Evolutionary conservation across 208 protist species (phyloP).

Genomic region (Wallacemonas sp.): DNA sequence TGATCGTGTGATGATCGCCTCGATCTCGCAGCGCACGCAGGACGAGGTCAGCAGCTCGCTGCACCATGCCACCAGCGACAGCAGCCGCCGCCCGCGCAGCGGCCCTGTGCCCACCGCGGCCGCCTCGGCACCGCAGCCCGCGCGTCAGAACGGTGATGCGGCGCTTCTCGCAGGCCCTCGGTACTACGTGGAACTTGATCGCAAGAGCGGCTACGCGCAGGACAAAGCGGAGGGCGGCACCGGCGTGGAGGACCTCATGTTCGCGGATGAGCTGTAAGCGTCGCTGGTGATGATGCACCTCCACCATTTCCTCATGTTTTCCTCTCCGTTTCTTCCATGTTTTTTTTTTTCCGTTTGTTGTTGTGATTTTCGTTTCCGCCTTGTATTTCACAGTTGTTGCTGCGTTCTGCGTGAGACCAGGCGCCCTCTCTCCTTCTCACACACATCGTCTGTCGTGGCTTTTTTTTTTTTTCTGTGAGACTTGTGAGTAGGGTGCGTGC

Average conservation of each 20-base stretch:
- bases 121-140: neutral
- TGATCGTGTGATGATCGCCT: neutral
- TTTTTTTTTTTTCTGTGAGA: slow-evolving; percentile 6
- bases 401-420: too few species aligned
- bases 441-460: neutral
- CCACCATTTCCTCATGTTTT: neutral
- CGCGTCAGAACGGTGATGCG: neutral
- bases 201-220: neutral
- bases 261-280: slow-evolving; percentile 15
- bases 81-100: neutral
- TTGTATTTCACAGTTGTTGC: too few species aligned
- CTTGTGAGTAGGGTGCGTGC: too few species aligned
- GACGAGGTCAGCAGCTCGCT: neutral
- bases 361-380: slow-evolving; percentile 6
- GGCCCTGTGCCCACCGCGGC: neutral
- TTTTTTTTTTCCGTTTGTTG: slow-evolving; percentile 6
- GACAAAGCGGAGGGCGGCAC: neutral
- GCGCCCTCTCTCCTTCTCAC: too few species aligned
- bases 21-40: slow-evolving; percentile 5
- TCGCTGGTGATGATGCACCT: neutral
- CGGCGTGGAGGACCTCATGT: slow-evolving; percentile 11
- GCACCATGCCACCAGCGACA: neutral
- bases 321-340: slow-evolving; percentile 14
- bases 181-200: slow-evolving; percentile 11
- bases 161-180: neutral